A percentile compares a stretch with the other conserved stretches of the same genome.
Conservation (phyloP, 345 rosid species). For the Barbarea vulgaris region DNA sequence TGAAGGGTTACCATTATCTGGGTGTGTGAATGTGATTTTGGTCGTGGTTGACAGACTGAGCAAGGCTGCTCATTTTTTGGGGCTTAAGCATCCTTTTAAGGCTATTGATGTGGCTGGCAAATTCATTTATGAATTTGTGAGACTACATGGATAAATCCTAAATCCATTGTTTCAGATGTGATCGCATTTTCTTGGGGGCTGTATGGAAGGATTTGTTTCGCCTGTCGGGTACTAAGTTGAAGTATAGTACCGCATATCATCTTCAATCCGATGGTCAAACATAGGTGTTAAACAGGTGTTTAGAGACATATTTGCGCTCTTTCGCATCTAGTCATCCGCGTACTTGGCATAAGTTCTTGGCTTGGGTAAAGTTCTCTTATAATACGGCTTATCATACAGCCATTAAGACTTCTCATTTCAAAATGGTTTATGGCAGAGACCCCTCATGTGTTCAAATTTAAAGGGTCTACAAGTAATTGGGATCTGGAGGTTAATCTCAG, state of each 20-base stretch:
- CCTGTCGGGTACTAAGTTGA: background rate
- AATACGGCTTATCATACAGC: background rate
- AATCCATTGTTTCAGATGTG: background rate
- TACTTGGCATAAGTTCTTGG: background rate
- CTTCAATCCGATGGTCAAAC: background rate
- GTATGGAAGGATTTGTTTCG: background rate
- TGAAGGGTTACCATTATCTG: fast-evolving
- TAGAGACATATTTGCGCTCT: background rate
- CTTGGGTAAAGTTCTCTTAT: background rate
- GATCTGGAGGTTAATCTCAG: background rate
- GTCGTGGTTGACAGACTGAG: background rate
- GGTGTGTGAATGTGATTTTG: background rate
- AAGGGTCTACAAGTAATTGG: background rate
- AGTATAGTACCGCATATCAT: background rate
- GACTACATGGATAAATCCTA: background rate
- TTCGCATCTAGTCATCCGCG: background rate
- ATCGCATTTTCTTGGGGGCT: background rate
- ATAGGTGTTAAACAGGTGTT: background rate
- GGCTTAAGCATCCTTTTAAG: background rate
- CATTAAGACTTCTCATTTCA: background rate
- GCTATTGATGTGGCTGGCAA: background rate
- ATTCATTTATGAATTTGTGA: background rate
- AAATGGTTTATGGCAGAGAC: background rate
- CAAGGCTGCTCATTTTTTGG: background rate
- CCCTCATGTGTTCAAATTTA: background rate